Percentiles rank a stretch among this genome's conserved stretches.
These are phyloP conservation scores for Hericium coralloides DNA, from an alignment of 768 basidiomycete species.

Conservation along the genomic window DNA sequence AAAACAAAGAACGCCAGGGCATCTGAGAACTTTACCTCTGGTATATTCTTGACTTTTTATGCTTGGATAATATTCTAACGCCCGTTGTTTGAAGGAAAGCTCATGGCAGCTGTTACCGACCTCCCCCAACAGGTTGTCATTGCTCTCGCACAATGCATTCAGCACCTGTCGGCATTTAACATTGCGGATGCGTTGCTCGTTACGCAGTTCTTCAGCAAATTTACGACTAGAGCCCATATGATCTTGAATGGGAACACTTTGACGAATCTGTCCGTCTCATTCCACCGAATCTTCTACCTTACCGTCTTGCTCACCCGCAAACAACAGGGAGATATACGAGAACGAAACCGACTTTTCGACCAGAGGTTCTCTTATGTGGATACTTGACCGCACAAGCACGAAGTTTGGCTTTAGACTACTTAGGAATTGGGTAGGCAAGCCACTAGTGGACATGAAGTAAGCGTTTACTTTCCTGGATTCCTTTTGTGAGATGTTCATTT, in stretches of 20 bases:
- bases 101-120: slow-evolving; percentile 52
- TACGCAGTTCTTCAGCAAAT: slow-evolving; percentile 69
- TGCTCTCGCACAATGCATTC: slow-evolving; percentile 64
- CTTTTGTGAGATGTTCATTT: not conserved
- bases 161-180: slow-evolving; percentile 63
- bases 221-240: slow-evolving; percentile 77
- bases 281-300: not conserved
- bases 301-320: not conserved
- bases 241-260: slow-evolving; percentile 83
- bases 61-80: not conserved
- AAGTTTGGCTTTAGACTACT: slow-evolving; percentile 82
- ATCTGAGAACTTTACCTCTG: slow-evolving; percentile 37
- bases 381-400: slow-evolving; percentile 82
- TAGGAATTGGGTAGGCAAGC: slow-evolving; percentile 79
- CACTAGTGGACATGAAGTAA: slow-evolving; percentile 66
- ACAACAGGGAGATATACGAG: slow-evolving; percentile 73
- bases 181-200: slow-evolving; percentile 74
- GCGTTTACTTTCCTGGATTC: not conserved
- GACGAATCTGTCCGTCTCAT: slow-evolving; percentile 49
- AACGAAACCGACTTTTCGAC: slow-evolving; percentile 77
- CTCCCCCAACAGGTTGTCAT: slow-evolving; percentile 66
- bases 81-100: slow-evolving; percentile 33
- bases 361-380: slow-evolving; percentile 73
- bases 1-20: slow-evolving; percentile 31
- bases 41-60: slow-evolving; percentile 19